Evolutionary conservation across 2,329 filamentous ascomycete genomes (phyloP).

Genomic region (Myrmaecium sp.): DNA sequence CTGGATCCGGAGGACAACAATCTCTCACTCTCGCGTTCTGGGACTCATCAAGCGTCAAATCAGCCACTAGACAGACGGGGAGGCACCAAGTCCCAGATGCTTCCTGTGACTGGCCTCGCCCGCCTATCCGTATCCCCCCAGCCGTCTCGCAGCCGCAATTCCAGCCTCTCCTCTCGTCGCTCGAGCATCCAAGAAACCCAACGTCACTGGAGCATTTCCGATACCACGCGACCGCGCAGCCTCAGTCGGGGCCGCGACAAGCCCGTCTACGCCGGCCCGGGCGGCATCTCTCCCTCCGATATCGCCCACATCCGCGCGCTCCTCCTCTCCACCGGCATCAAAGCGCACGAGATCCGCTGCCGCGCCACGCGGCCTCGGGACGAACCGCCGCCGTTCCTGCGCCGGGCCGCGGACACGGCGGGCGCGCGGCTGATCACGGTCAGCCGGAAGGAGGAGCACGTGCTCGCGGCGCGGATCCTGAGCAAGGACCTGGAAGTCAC

Average conservation of each 20-base stretch:
- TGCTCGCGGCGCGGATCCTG: conserved; percentile 35
- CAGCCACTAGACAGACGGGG: too few relatives aligned
- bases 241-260: conserved; percentile 14
- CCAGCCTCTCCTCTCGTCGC: conserved; percentile 12
- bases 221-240: conserved; percentile 25
- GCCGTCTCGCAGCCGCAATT: too few relatives aligned
- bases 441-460: conserved; percentile 32
- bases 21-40: too few relatives aligned
- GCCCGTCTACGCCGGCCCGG: conserved; percentile 4
- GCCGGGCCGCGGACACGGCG: conserved; percentile 27
- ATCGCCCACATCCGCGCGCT: conserved; percentile 62
- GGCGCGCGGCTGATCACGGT: conserved; percentile 22
- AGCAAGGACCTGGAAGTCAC: conserved; percentile 30
- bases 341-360: conserved; percentile 63
- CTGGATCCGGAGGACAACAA: too few relatives aligned
- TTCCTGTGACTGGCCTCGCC: too few relatives aligned
- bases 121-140: too few relatives aligned
- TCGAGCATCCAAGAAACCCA: conserved; percentile 16
- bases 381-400: conserved; percentile 17
- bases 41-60: too few relatives aligned
- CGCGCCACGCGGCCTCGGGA: conserved; percentile 36
- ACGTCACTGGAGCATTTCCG: conserved; percentile 42
- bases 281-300: conserved; percentile 44
- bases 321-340: conserved; percentile 72
- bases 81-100: too few relatives aligned